phyloP scores from a whole-genome alignment of 176 grass and related monocot genomes.

The Thinopyrum elongatum region DNA sequence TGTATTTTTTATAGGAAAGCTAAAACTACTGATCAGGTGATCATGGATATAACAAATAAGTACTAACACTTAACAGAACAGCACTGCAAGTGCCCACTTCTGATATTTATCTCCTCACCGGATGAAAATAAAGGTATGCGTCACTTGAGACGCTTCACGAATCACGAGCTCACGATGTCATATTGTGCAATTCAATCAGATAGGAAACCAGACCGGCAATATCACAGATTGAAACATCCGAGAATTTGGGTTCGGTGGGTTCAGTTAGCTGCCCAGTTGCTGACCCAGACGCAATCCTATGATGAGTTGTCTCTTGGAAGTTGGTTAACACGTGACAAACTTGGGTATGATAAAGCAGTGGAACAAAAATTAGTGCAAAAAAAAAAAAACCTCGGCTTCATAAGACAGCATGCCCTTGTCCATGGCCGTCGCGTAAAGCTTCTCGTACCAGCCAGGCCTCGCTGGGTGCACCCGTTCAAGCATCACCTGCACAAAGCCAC shows the following conservation, averaged over 20 bases:
- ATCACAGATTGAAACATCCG: not conserved
- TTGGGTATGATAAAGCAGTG: not conserved
- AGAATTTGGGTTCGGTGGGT: not conserved
- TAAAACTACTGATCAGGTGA: not conserved
- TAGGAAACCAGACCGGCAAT: not conserved
- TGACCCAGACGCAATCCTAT: not conserved
- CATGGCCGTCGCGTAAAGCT: slow-evolving; percentile 59
- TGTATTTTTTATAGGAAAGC: not conserved
- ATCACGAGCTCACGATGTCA: not conserved
- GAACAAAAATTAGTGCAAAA: not conserved
- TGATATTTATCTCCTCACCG: not conserved
- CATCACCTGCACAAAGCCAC: slow-evolving; percentile 38
- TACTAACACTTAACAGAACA: not conserved
- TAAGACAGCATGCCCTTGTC: slow-evolving; percentile 57
- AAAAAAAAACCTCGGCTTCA: slow-evolving; percentile 73
- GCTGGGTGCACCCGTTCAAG: slow-evolving; percentile 63
- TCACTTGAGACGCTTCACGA: not conserved
- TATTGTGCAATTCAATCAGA: not conserved
- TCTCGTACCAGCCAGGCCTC: slow-evolving; percentile 71
- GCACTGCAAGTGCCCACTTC: not conserved
- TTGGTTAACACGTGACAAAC: not conserved
- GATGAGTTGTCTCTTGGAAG: not conserved
- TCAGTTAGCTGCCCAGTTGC: not conserved
- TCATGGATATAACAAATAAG: not conserved
- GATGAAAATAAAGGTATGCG: not conserved